Base-by-base conservation (phyloP, 2,329 filamentous ascomycete genomes). In the Aspergillus costaricaensis region DNA sequence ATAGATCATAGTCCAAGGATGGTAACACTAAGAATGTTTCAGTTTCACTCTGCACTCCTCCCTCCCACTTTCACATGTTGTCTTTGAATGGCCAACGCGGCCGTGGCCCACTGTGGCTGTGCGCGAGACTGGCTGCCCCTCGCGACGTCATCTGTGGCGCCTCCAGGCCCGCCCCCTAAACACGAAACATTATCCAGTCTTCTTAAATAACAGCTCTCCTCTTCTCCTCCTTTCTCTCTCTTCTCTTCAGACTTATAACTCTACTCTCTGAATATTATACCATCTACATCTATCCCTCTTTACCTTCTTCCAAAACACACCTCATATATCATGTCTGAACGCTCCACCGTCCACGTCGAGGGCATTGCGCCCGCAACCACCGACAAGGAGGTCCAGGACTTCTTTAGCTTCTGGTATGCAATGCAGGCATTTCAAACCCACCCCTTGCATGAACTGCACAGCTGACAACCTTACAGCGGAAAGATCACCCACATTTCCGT, bases 301-400 rank as follows among this genome's bases (percentile, higher is more conserved):
- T 39, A 36, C 19, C n/a, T 21, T 44, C 58, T 23, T 15, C 30
- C 12, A 32, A 15, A 43, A 62, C 19, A 32, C 50, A 30, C 17
- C 17, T 36, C 19, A 23, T n/a, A 38, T 75, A 82, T 43, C 66
- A 88, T 88, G 85, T 80, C 85, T 71, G 76, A 67, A 55, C 68
- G 79, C 70, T 85, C 81, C 70, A 94, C 90, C 54, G 91, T 97
- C 66, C 82, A 93, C 81, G 93, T 98, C 72, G 90, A 91, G 81
- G 93, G 95, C 82, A 96, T 99, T 80, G 88, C 91, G 68, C 76
- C 83, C 64, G 80, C 88, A 76, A 97, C 94, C 59, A 87, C 86
- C 68, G 92, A 99, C 79, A 89, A 93, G 80, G 92, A 98, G 80
- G 88, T 99, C 71, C 88, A 87, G 74, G 93, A 96, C 75, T 99